Evolutionary conservation across 306 rosid species (phyloP), one percentile per base, ranked within the genome.

Genomic region (Dryas octopetala): DNA sequence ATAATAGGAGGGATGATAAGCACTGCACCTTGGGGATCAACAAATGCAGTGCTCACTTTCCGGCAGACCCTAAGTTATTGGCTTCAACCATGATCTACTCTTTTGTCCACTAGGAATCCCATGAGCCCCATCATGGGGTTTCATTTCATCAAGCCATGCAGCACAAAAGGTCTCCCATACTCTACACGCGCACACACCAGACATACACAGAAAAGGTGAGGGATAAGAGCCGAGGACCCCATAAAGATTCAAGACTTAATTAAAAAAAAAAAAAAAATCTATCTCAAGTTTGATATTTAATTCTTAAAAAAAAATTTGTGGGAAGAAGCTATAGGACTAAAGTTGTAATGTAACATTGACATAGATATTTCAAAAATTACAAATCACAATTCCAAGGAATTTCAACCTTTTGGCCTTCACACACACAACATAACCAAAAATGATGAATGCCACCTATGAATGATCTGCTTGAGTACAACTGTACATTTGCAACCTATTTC

Each of bases 51-150:
- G 38, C 38, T 32, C 38, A 32, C 38, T 32, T 32, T 32, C 38
- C 38, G 38, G 38, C 38, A 32, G 3, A 32, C 38, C 38, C 3
- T 69, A 61, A 44, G 73, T 62, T 76, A 41, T 77, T 76, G 78
- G 58, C 76, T 84, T 83, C 76, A 13, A 55, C 65, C 81, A 60
- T 79, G 61, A 73, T 61, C 64, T 58, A 71, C 73, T 70, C 69
- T 73, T 74, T 80, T 85, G 86, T 75, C 73, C 71, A 81, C 74
- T 71, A 63, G 86, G 83, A 76, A 80, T 78, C 87, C 76, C 80
- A 73, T 70, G 76, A 84, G 50, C 50, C 28, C 80, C 81, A 79
- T 80, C 44, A 78, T 81, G 80, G 51, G 43, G 47, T 68, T 59
- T 75, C 10, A 51, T 9, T 48, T 51, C 7, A 65, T 66, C 8